phyloP scores from a whole-genome alignment of 768 basidiomycete genomes.

The Suillus americanus region DNA sequence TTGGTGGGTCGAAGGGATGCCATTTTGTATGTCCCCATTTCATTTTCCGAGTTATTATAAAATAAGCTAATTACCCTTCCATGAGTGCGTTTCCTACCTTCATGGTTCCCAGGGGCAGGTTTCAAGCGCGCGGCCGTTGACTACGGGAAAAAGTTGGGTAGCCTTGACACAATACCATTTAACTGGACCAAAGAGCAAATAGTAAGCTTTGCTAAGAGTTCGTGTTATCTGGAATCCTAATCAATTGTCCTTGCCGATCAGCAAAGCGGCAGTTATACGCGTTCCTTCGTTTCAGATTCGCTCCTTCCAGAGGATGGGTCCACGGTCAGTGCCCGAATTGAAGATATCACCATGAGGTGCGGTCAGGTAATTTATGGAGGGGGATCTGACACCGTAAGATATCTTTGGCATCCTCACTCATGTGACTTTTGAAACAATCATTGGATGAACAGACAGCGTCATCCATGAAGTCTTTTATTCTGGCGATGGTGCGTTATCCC shows the following conservation, averaged over 20 bases:
- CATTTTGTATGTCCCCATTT: background rate
- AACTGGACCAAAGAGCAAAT: slow-evolving; percentile 14
- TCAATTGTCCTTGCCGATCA: background rate
- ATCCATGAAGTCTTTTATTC: slow-evolving; percentile 10
- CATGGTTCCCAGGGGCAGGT: slow-evolving; percentile 20
- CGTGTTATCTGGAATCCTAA: background rate
- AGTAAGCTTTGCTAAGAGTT: slow-evolving; percentile 5
- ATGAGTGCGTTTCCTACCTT: slow-evolving; percentile 11
- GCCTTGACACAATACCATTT: slow-evolving; percentile 14
- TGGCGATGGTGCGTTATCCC: slow-evolving; percentile 30
- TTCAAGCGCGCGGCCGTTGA: slow-evolving; percentile 16
- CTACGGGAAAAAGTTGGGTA: slow-evolving; percentile 8
- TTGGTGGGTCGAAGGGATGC: background rate
- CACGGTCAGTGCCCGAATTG: background rate
- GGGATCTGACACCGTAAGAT: slow-evolving; percentile 26
- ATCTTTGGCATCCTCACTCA: background rate
- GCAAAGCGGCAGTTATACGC: background rate
- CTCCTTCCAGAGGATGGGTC: slow-evolving; percentile 2
- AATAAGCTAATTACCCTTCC: background rate
- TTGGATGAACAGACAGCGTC: background rate
- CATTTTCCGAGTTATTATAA: background rate
- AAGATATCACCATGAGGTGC: slow-evolving; percentile 18
- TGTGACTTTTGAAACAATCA: background rate
- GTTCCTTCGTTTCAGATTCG: background rate
- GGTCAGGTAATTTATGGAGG: slow-evolving; percentile 15